phyloP scores from a whole-genome alignment of 768 basidiomycete species.

The Rhodotorula babjevae region DNA sequence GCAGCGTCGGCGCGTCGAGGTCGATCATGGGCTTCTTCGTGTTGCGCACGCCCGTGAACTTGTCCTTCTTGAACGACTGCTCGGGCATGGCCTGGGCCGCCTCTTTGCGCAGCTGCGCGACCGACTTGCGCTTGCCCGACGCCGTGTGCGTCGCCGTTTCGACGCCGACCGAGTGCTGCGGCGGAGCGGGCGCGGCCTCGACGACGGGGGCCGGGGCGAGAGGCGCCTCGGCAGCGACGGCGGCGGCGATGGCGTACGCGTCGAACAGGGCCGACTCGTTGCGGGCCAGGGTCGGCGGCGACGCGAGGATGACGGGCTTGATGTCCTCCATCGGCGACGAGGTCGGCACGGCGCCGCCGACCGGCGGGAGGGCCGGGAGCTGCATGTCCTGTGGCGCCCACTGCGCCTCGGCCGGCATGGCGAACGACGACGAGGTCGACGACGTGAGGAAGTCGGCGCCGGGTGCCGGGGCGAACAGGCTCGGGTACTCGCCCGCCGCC shows the following conservation, averaged over 20 bases:
- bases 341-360: not conserved
- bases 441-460: not conserved
- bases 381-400: not conserved
- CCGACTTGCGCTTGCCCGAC: conserved; percentile 25
- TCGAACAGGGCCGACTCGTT: conserved; percentile 23
- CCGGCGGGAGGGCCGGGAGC: not conserved
- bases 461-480: conserved; percentile 26
- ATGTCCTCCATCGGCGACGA: conserved; percentile 14
- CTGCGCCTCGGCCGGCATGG: not conserved
- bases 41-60: conserved; percentile 42
- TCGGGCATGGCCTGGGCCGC: conserved; percentile 15
- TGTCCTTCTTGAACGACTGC: conserved; percentile 28
- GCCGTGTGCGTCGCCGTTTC: not conserved
- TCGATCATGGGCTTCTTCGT: conserved; percentile 35
- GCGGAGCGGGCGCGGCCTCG: not conserved
- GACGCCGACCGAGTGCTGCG: not conserved
- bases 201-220: not conserved
- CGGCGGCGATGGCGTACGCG: not conserved
- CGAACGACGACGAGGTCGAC: not conserved
- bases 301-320: conserved; percentile 17
- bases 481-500: conserved; percentile 15
- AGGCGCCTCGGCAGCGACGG: not conserved
- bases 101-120: conserved; percentile 29
- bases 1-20: conserved; percentile 41
- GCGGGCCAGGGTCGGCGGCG: conserved; percentile 5